phyloP scores from a whole-genome alignment of 805 yeast species.

The Candida palmyrensis region DNA sequence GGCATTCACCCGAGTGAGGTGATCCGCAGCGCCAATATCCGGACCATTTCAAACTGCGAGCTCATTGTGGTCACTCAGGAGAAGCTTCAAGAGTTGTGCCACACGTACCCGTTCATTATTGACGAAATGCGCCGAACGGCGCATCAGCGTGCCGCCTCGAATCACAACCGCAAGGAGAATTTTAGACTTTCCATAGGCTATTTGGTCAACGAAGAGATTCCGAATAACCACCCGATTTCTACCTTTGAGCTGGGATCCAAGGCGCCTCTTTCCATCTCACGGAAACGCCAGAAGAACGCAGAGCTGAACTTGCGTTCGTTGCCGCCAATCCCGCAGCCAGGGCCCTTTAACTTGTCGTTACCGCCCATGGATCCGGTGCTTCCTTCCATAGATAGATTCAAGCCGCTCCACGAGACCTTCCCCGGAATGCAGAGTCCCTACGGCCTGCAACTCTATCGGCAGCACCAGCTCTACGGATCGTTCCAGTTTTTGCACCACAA shows the following conservation, averaged over 20 bases:
- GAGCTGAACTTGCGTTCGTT: not conserved
- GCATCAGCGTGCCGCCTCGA: slow-evolving; percentile 37
- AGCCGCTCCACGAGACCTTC: slow-evolving; percentile 1
- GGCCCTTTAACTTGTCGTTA: slow-evolving; percentile 12
- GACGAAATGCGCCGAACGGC: slow-evolving; percentile 62
- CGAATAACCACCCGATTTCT: slow-evolving; percentile 1
- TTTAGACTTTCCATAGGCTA: slow-evolving; percentile 17
- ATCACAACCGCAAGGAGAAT: slow-evolving; percentile 17
- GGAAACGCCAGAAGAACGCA: not conserved
- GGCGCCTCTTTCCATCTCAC: slow-evolving; percentile 1
- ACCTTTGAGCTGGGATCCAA: slow-evolving; percentile 1
- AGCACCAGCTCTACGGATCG: slow-evolving; percentile 14
- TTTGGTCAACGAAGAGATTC: slow-evolving; percentile 9
- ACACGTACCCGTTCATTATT: slow-evolving; percentile 52
- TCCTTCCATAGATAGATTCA: slow-evolving; percentile 31
- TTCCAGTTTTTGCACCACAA: slow-evolving; percentile 54
- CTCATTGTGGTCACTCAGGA: slow-evolving; percentile 56
- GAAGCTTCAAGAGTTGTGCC: slow-evolving; percentile 48
- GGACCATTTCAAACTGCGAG: slow-evolving; percentile 57
- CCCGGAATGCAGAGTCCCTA: no score
- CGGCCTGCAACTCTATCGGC: slow-evolving; percentile 2
- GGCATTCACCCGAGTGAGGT: slow-evolving; percentile 9
- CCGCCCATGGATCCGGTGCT: slow-evolving; percentile 39
- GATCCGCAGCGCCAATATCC: slow-evolving; percentile 56
- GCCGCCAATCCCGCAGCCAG: not conserved